Evolutionary conservation across 805 yeast species (phyloP).

Genomic region (Pichia deserticola): DNA sequence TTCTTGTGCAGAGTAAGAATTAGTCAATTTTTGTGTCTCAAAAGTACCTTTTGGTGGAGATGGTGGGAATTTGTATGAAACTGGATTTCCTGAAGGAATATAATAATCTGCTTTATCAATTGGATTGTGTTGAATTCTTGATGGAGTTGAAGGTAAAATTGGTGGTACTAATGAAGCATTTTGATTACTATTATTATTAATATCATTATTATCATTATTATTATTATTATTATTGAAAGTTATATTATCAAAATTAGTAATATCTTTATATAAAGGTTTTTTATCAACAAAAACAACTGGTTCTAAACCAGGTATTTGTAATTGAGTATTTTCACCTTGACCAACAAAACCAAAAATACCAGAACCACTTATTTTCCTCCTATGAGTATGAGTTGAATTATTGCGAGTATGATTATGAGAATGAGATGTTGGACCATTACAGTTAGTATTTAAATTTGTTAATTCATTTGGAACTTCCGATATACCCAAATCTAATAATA

Average conservation of each 20-base stretch:
- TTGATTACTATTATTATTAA: no score
- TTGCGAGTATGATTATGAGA: neutral
- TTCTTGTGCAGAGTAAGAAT: neutral
- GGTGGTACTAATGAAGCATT: no score
- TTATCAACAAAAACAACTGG: slow-evolving; percentile 19
- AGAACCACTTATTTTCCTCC: slow-evolving; percentile 66
- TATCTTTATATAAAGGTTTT: slow-evolving; percentile 27
- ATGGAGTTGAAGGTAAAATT: neutral
- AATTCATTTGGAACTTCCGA: slow-evolving; percentile 25
- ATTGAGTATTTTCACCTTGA: slow-evolving; percentile 44
- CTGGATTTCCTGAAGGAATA: slow-evolving; percentile 35
- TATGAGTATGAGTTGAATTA: slow-evolving; percentile 31
- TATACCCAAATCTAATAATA: slow-evolving; percentile 26
- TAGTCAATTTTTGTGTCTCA: neutral
- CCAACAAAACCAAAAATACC: slow-evolving; percentile 70
- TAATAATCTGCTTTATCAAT: slow-evolving; percentile 33
- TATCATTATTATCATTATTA: no score
- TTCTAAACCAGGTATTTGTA: slow-evolving; percentile 48
- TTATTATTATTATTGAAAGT: slow-evolving; percentile 10
- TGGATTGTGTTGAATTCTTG: neutral
- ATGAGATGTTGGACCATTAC: neutral
- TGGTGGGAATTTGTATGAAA: slow-evolving; percentile 51
- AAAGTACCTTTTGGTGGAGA: slow-evolving; percentile 26
- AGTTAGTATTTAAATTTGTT: neutral
- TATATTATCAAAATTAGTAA: slow-evolving; percentile 31